Evolutionary conservation across 2,329 filamentous ascomycete genomes (phyloP).

Genomic region (Hypoxylon sp.): DNA sequence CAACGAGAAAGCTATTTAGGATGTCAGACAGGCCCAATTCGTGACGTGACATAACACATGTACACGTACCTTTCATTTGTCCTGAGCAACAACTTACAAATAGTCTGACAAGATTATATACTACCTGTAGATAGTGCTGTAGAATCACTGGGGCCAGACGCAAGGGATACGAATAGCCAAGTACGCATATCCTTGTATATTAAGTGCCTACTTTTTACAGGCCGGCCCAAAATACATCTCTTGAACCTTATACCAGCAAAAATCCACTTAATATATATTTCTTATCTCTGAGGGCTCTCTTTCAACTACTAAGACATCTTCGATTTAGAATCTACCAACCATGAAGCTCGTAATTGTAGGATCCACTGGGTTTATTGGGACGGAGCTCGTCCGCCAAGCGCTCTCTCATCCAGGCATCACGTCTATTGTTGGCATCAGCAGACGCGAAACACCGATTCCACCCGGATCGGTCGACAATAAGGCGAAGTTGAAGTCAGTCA

Average conservation of each 20-base stretch:
- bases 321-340: not conserved
- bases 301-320: not conserved
- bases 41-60: not conserved
- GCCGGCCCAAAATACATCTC: not conserved
- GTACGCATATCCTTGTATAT: not conserved
- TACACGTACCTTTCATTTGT: not conserved
- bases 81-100: not conserved
- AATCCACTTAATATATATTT: not conserved
- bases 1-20: too few species aligned
- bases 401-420: not conserved
- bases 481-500: not conserved
- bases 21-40: not conserved
- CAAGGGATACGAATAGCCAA: not conserved
- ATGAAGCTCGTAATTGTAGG: conserved; percentile 2
- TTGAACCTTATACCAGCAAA: not conserved
- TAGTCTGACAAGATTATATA: not conserved
- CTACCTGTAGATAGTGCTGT: not conserved
- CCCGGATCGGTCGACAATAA: not conserved
- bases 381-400: not conserved
- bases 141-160: not conserved
- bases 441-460: not conserved
- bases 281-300: not conserved
- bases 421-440: not conserved
- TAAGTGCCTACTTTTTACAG: not conserved
- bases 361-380: not conserved